Evolutionary conservation across 768 basidiomycete species (phyloP).

Genomic region (Cystobasidium ongulense): DNA sequence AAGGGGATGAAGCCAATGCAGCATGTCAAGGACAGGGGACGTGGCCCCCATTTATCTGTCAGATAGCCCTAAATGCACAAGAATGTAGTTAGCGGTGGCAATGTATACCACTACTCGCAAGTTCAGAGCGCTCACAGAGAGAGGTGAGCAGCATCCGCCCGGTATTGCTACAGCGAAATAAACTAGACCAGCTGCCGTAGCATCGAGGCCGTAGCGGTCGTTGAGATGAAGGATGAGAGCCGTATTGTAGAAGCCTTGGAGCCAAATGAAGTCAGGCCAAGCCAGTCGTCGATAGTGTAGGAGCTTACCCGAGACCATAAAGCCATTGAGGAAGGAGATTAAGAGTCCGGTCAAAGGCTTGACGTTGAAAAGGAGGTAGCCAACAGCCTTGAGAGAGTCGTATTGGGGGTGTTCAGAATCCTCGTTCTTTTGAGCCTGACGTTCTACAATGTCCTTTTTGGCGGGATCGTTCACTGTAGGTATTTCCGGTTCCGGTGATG

Average conservation of each 20-base stretch:
- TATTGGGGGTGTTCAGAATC: neutral
- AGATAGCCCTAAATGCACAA: neutral
- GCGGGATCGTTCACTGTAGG: neutral
- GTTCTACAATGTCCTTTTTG: neutral
- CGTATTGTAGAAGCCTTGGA: slow-evolving; percentile 16
- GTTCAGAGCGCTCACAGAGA: neutral
- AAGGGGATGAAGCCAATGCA: slow-evolving; percentile 3
- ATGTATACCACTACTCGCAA: no score
- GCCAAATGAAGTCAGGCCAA: neutral
- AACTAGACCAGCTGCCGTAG: slow-evolving; percentile 7
- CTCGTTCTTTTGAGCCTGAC: neutral
- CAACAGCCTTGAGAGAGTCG: slow-evolving; percentile 9
- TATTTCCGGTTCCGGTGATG: neutral
- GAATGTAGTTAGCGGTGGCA: neutral
- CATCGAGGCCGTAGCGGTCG: slow-evolving; percentile 8
- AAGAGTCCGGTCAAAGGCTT: slow-evolving; percentile 2
- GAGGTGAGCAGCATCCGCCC: neutral
- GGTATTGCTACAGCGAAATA: slow-evolving; percentile 27
- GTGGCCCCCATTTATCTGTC: neutral
- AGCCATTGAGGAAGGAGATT: slow-evolving; percentile 17
- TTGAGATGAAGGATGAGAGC: slow-evolving; percentile 21
- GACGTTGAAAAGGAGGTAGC: slow-evolving; percentile 10
- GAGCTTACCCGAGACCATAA: neutral
- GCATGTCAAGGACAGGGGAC: slow-evolving; percentile 17
- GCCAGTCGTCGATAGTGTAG: neutral